Evolutionary conservation across 352 stramenopile genomes (phyloP), one percentile per base, ranked within the genome.

Genomic region (Phytophthora colocasiae): DNA sequence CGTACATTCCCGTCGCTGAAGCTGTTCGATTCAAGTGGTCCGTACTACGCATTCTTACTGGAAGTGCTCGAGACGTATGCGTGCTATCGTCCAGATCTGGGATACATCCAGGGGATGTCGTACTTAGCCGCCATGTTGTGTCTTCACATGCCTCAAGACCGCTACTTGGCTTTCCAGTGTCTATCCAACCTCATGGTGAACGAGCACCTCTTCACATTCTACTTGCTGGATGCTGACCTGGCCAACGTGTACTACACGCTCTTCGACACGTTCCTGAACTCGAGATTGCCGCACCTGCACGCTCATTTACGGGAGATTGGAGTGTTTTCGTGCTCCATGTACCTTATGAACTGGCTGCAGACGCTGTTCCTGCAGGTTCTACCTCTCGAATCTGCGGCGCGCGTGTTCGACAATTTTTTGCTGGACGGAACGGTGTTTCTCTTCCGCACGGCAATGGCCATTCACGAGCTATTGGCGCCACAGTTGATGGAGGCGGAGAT

Each of bases 51-150:
- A 4, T 92, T 84, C 32, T 53, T 96, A 32, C 71, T 89, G 5
- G 87, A 97, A 59, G 85, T 96, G 1, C 71, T 97, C 8, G 87
- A 94, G 52, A 93, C 90, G 6, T 96, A 96, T 57, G 86, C 86
- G 6, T 93, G 85, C 57, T 96, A 95, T 52, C 85, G 90, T 3
- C 90, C 90, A 4, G 90, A 97, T 39, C 64, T 96, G 24, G 90
- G 90, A 0, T 97, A 97, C 50, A 94, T 96, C 48, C 90, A 97
- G 51, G 90, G 90, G 26, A 96, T 97, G 89, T 94, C 83, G 48
- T 97, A 97, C 52, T 63, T 97, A 14, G 87, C 89, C 0, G 90
- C 90, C 10, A 77, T 96, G 67, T 46, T 97, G 19, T 95, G 86
- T 59, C 64, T 97, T 9, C 87, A 96, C 69, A 95, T 97, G 78